These are phyloP conservation scores for Bipolaris gigantea DNA, from an alignment of 2,329 filamentous ascomycete species.

Conservation along the genomic window DNA sequence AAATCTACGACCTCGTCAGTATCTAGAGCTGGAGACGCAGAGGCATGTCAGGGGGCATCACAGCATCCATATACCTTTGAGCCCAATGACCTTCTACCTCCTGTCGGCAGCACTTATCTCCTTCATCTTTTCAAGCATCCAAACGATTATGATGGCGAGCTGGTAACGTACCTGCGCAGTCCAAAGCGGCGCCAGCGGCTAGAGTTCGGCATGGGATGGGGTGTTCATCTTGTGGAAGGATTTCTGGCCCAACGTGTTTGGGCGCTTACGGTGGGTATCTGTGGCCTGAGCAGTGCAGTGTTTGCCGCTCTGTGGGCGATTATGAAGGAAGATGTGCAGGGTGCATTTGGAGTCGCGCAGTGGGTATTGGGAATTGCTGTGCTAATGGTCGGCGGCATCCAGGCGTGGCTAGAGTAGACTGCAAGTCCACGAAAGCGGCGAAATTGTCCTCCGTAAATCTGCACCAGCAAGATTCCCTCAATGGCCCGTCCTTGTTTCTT, in stretches of 20 bases:
- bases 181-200: slow-evolving; percentile 40
- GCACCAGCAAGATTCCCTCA: no score
- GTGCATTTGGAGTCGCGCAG: slow-evolving; percentile 46
- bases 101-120: slow-evolving; percentile 44
- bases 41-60: slow-evolving; percentile 23
- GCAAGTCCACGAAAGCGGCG: background rate
- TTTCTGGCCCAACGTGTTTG: slow-evolving; percentile 44
- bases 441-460: no score
- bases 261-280: slow-evolving; percentile 30
- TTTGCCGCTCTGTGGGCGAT: slow-evolving; percentile 43
- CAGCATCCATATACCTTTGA: slow-evolving; percentile 43
- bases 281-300: slow-evolving; percentile 37
- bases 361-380: slow-evolving; percentile 42
- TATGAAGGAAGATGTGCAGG: slow-evolving; percentile 41
- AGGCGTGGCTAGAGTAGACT: slow-evolving; percentile 36
- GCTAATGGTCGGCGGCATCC: slow-evolving; percentile 38
- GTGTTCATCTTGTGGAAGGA: slow-evolving; percentile 45
- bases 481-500: no score
- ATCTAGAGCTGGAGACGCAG: background rate
- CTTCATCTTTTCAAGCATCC: slow-evolving; percentile 47
- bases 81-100: slow-evolving; percentile 43
- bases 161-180: slow-evolving; percentile 42
- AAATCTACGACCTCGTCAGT: slow-evolving; percentile 16
- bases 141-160: slow-evolving; percentile 45
- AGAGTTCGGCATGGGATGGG: slow-evolving; percentile 45